A percentile compares a stretch with the other conserved stretches of the same genome.
Conservation (phyloP, 2,329 filamentous ascomycete species). For the Trichoderma atroviride region DNA sequence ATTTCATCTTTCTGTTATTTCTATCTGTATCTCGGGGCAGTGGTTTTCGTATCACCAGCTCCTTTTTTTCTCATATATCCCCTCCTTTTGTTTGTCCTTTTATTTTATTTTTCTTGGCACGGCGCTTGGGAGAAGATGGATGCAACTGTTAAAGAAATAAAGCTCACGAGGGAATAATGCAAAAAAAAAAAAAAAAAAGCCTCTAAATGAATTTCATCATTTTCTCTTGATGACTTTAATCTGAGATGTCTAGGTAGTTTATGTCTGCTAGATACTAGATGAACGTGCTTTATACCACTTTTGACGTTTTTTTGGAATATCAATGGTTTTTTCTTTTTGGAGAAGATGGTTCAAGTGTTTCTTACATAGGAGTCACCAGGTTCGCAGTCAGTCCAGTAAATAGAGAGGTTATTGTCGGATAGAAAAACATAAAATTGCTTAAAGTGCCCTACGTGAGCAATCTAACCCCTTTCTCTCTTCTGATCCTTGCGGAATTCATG, state of each 20-base stretch:
- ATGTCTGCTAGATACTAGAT: neutral
- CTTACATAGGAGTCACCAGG: neutral
- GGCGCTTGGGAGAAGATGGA: slow-evolving; percentile 16
- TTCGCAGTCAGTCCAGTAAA: neutral
- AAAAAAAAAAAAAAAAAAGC: neutral
- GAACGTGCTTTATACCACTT: slow-evolving; percentile 14
- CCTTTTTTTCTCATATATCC: neutral
- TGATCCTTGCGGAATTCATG: neutral
- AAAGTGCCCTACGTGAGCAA: neutral
- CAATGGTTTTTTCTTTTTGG: neutral
- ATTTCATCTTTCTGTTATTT: neutral
- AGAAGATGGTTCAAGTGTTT: neutral
- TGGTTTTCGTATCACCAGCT: neutral
- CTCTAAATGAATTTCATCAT: neutral
- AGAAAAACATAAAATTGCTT: neutral
- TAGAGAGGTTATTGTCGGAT: neutral
- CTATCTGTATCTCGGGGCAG: neutral
- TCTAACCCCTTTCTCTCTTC: neutral
- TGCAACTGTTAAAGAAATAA: neutral
- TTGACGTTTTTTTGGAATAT: slow-evolving; percentile 15
- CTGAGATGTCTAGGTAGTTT: neutral
- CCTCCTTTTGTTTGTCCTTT: neutral
- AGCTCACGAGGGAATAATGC: neutral
- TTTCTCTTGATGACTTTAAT: neutral
- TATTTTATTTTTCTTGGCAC: neutral